Evolutionary conservation across 805 yeast species (phyloP), one percentile per base, ranked within the genome.

Genomic region (Wickerhamomyces ciferrii): DNA sequence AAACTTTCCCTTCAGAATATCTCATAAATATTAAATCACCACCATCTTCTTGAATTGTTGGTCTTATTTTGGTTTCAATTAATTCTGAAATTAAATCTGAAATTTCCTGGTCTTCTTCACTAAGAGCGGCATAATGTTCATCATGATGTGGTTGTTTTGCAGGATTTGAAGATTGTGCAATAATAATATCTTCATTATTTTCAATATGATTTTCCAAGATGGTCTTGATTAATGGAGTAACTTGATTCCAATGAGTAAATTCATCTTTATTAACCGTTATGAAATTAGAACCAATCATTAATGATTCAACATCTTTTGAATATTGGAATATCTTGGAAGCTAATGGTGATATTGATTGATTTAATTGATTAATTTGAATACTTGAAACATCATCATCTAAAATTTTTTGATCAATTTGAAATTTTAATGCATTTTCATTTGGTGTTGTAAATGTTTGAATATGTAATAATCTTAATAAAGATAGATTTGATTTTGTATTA

Each of bases 1-100:
- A 87, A 7, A 95, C 98, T 14, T 85, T 81, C 2, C 99, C 99
- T 1, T 85, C 75, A 48, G 84, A 87, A 61, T 87, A 91, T 6
- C 88, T 94, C 48, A 87, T 77, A 63, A 82, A 95, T 56, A 88
- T 91, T 51, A 94, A 83, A 61, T 94, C 98, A 31, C 99, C 99
- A 51, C 99, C 99, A 60, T 94, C 99, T 59, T 94, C 99, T 69
- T 90, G 96, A 48, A 94, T 90, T 1, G 98, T 97, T 1, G 99
- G 99, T 60, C 97, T 83, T 43, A 94, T 91, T 62, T 97, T 81
- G 2, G 99, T 94, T 50, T 87, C 95, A 47, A 95, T 84, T 47
- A 94, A 74, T 61, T 94, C 98, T 56, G 89, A 87, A 59, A 94
- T 89, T 85, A 91, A 85, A 27, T 87, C 81, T 39, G 89, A 85